Conservation (phyloP, 495 filamentous ascomycete species). For the Eremomyces bilateralis region DNA sequence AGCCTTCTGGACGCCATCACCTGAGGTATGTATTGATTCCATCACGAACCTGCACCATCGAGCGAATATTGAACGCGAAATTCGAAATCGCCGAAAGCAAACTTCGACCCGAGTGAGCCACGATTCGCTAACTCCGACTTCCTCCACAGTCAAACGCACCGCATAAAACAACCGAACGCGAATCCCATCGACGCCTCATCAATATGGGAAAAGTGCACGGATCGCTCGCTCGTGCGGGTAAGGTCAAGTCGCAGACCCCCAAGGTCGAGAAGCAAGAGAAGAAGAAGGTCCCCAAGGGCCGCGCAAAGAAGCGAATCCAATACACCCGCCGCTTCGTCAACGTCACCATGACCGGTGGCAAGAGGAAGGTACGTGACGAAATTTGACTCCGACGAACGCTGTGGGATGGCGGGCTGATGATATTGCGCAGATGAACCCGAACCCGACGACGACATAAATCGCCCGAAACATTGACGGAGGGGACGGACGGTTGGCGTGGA, state of each 20-base stretch:
- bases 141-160: too few relatives aligned
- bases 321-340: constrained; percentile 99
- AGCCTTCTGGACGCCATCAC: too few relatives aligned
- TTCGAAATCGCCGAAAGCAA: too few relatives aligned
- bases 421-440: constrained; percentile 34
- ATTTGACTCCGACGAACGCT: neutral
- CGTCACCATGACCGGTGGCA: constrained; percentile 95
- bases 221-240: constrained; percentile 90
- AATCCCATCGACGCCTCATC: too few relatives aligned
- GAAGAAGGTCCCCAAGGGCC: constrained; percentile 88
- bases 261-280: constrained; percentile 89
- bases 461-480: too few relatives aligned
- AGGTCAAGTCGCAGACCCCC: constrained; percentile 82
- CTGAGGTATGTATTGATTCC: too few relatives aligned
- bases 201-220: constrained; percentile 85
- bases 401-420: constrained; percentile 1
- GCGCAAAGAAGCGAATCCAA: constrained; percentile 89
- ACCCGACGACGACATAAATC: constrained; percentile 32
- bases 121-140: too few relatives aligned
- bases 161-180: too few relatives aligned
- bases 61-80: too few relatives aligned
- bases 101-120: too few relatives aligned
- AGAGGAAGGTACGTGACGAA: constrained; percentile 64
- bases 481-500: too few relatives aligned
- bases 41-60: too few relatives aligned